These are phyloP conservation scores for Psilocybe sp. DNA, from an alignment of 768 basidiomycete genomes.

Conservation along the genomic window DNA sequence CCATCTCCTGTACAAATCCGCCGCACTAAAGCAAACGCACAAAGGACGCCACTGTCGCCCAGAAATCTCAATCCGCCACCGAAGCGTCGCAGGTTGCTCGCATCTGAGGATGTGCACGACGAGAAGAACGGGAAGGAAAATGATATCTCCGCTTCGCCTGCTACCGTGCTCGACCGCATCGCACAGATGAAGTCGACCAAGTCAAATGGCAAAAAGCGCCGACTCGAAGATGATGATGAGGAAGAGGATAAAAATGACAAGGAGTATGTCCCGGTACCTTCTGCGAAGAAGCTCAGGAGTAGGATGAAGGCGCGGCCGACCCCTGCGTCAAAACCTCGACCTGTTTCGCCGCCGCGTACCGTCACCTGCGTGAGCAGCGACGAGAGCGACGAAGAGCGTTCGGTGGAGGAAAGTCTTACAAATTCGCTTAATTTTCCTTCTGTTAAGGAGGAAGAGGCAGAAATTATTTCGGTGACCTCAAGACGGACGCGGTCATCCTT, in stretches of 20 bases:
- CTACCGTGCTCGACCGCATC: constrained; percentile 41
- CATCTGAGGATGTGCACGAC: constrained; percentile 25
- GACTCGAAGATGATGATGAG: constrained; percentile 31
- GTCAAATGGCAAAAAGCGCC: constrained; percentile 34
- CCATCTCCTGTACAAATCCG: constrained; percentile 19
- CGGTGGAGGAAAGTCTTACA: constrained; percentile 12
- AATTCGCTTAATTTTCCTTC: constrained; percentile 9
- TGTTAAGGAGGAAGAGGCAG: background rate
- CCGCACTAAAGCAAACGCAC: constrained; percentile 6
- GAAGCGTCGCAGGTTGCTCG: constrained; percentile 26
- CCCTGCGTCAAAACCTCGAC: constrained; percentile 1
- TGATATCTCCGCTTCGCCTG: constrained; percentile 6
- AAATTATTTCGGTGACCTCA: background rate
- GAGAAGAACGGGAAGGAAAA: constrained; percentile 65
- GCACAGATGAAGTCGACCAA: constrained; percentile 27
- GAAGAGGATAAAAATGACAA: constrained; percentile 23
- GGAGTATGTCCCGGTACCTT: constrained; percentile 9
- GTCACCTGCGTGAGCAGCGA: constrained; percentile 12
- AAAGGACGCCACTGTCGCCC: constrained; percentile 17
- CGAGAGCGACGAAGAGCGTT: constrained; percentile 32
- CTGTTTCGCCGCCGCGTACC: constrained; percentile 6
- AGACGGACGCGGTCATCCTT: background rate
- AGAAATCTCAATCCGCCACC: constrained; percentile 23
- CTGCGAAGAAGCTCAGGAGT: constrained; percentile 17
- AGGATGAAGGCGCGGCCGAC: constrained; percentile 16